Base-by-base conservation (phyloP, 768 basidiomycete genomes). In the Pilatotrama ljubarskyi region DNA sequence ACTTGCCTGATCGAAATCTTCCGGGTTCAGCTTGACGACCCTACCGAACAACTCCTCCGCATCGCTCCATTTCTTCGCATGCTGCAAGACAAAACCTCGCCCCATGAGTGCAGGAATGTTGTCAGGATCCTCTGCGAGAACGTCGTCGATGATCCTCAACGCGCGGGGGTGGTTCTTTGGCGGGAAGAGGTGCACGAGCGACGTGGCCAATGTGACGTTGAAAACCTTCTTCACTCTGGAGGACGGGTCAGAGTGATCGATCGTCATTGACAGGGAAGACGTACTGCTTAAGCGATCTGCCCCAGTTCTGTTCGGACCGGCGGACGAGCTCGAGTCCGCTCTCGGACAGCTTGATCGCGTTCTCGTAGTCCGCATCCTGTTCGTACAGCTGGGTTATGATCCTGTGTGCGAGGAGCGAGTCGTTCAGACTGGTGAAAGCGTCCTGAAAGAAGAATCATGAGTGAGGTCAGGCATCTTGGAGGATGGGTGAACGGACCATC, bases 141-240 rank as follows among this genome's bases (percentile, higher is more conserved):
- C 80, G 4, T 87, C 84, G 32, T 90, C 84, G 20, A 98, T 78
- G 10, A 97, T 79, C 17, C 80, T 76, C 24, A 88, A 75, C 1
- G 97, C 96, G 51, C 88, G 85, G 11, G 76, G 65, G 69, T 98
- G 96, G 66, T 98, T 89, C 66, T 95, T 95, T 0, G 96, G 96
- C 26, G 95, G 86, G 71, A 84, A 92, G 49, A 90, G 79, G 68
- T 97, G 89, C 3, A 93, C 90, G 15, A 97, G 80, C 5, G 91
- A 85, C 0, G 85, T 87, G 2, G 86, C 88, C 13, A 96, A 79
- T 5, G 80, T 78, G 11, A 86, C 80, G 59, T 93, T 86, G 69
- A 97, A 84, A 3, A 85, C 85, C 48, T 83, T 82, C 46, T 79
- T 79, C 13, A 81, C 81, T 51, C 93, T 95, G 54, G 44, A 56